Evolutionary conservation across 1,139 yeast species (phyloP), one percentile per base, ranked within the genome.

Genomic region (Yamadazyma triangularis): DNA sequence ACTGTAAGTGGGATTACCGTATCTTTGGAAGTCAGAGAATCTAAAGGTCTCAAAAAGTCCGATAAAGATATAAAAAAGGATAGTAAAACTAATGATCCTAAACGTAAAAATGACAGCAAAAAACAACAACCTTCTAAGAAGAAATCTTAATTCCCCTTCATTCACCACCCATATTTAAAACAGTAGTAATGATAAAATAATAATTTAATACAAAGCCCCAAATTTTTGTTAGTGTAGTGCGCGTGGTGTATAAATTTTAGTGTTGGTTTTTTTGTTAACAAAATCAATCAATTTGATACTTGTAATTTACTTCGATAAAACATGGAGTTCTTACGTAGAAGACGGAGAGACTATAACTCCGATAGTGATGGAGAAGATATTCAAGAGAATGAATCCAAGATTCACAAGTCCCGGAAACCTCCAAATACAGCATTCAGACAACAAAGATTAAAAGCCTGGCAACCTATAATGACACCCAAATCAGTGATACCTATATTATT

Each of bases 381-480:
- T 18, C 41, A 41, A 20, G 38, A 31, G n/a, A 41, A 53, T 21
- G 55, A 53, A 26, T 40, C 60, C 23, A 57, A 53, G 28, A 53
- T 59, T 25, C 60, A 58, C 26, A 77, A 73, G 43, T 74, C 81
- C 3, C 60, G 85, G 39, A 77, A 79, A 48, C 88, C 84, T 9
- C 81, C 79, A 47, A 84, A 83, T 51, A 83, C 91, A 3, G 91
- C 91, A 2, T 83, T 83, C 48, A 71, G 89, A 48, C 93, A 58
- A 35, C 87, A 79, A 47, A 59, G 87, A 51, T 58, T 79, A 44
- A 80, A 81, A 50, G 82, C 91, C 36, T 83, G 91, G 91, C 91
- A 83, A 55, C 91, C 91, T 0, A 79, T 82, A 28, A 65, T 83
- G 34, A 79, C 88, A 1, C 89, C 91, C 3, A 78, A 74, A 42